A percentile compares a stretch with the other conserved stretches of the same genome.
These are phyloP conservation scores for Pyracantha coccinea DNA, from an alignment of 331 rosid genomes.

Conservation along the genomic window DNA sequence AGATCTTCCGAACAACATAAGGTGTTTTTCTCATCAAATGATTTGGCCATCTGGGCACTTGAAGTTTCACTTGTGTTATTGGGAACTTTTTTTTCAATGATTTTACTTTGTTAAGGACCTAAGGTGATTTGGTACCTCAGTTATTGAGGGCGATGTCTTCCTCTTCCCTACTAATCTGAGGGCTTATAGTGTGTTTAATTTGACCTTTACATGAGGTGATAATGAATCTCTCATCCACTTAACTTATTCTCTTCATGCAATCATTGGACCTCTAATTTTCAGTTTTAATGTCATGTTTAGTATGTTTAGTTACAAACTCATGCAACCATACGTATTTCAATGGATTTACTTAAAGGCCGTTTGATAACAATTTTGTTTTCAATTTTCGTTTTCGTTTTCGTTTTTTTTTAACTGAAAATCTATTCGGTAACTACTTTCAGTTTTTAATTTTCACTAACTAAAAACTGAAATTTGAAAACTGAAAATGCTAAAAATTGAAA, in stretches of 20 bases:
- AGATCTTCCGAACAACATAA: slow-evolving; percentile 2
- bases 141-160: background rate
- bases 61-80: background rate
- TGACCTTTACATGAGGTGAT: background rate
- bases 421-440: background rate
- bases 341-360: background rate
- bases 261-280: no score
- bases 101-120: background rate
- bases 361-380: no score
- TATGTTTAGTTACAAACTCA: background rate
- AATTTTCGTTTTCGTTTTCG: no score
- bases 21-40: background rate
- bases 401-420: no score
- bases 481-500: no score
- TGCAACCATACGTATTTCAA: background rate
- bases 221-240: background rate
- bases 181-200: no score
- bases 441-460: no score
- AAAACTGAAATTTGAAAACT: background rate
- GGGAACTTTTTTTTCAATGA: background rate
- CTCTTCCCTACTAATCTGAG: background rate
- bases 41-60: slow-evolving; percentile 10
- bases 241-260: background rate
- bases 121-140: background rate
- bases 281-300: no score